Evolutionary conservation across 176 grass and related monocot genomes (phyloP), one percentile per base, ranked within the genome.

Genomic region (Themeda triandra): DNA sequence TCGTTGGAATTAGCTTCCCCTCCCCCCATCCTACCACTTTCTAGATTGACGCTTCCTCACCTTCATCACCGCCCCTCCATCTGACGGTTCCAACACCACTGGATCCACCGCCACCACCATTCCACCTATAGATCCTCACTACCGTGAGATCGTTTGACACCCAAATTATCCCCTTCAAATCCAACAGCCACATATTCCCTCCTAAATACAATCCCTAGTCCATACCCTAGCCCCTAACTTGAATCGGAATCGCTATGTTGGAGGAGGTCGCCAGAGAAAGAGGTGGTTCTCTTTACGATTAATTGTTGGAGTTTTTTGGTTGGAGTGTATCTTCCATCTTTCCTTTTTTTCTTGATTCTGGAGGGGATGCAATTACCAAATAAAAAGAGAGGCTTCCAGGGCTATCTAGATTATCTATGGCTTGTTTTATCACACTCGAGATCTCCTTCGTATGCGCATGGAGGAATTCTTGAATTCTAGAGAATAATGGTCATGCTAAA

Each of bases 71-170:
- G 5, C 12, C 24, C 10, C n/a, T 27, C 24, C 4, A 0, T 13
- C 11, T 0, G 3, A 63, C 0, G 60, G 4, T 14, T 29, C 1
- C 4, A 14, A 13, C 60, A 64, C 0, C 5, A 6, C 0, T 28
- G 4, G 25, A 29, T 63, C 62, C 4, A 13, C n/a, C 10, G 0
- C 58, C 8, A 1, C 3, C n/a, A 25, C 9, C 8, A 12, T 25
- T 60, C 10, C 1, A 60, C n/a, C 56, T 60, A 25, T 25, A 60
- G 9, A 60, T 0, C 23, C 23, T 25, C 13, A 30, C 12, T 28
- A 63, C 1, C 23, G 2, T 0, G 0, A 13, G 25, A 28, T 3
- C 2, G 0, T 27, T 4, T 13, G 12, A 25, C 59, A 27, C 59
- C 10, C n/a, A 25, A 25, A 63, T 27, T 13, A 13, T 12, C 10